These are phyloP conservation scores for Elongisporangium anandrum DNA, from an alignment of 352 stramenopile genomes.

Conservation along the genomic window DNA sequence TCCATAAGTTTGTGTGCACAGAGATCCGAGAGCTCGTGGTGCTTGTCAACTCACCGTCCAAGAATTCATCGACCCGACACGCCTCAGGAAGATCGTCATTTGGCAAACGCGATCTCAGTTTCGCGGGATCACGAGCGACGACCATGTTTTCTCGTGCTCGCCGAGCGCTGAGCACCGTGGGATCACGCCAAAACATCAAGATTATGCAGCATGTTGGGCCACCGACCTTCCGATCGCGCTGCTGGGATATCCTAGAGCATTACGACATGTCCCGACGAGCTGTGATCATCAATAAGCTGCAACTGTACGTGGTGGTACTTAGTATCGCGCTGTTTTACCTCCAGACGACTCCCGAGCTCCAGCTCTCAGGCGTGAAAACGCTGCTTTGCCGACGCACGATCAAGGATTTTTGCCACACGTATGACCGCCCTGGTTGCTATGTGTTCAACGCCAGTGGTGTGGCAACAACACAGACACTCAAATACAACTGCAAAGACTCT, in stretches of 20 bases:
- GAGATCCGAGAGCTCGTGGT: slow-evolving; percentile 18
- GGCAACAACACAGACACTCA: slow-evolving; percentile 13
- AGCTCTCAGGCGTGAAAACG: slow-evolving; percentile 32
- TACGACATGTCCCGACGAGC: slow-evolving; percentile 21
- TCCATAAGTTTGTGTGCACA: slow-evolving; percentile 31
- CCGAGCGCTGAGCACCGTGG: background rate
- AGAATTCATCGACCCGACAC: background rate
- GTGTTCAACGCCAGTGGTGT: slow-evolving; percentile 13
- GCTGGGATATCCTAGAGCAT: slow-evolving; percentile 49
- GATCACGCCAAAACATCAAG: background rate
- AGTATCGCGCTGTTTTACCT: slow-evolving; percentile 52
- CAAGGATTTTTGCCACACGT: slow-evolving; percentile 28
- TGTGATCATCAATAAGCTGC: slow-evolving; percentile 21
- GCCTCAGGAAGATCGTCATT: background rate
- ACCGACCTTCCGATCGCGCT: slow-evolving; percentile 21
- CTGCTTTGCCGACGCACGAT: slow-evolving; percentile 37
- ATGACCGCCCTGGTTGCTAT: slow-evolving; percentile 31
- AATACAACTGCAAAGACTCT: slow-evolving; percentile 22
- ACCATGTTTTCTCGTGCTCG: background rate
- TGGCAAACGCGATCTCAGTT: background rate
- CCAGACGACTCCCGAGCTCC: slow-evolving; percentile 46
- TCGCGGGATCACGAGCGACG: background rate
- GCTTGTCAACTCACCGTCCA: background rate
- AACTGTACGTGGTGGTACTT: slow-evolving; percentile 26
- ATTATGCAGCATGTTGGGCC: slow-evolving; percentile 16